A percentile compares a stretch with the other conserved stretches of the same genome.
phyloP scores from a whole-genome alignment of 805 yeast species.

The Candida boidinii region DNA sequence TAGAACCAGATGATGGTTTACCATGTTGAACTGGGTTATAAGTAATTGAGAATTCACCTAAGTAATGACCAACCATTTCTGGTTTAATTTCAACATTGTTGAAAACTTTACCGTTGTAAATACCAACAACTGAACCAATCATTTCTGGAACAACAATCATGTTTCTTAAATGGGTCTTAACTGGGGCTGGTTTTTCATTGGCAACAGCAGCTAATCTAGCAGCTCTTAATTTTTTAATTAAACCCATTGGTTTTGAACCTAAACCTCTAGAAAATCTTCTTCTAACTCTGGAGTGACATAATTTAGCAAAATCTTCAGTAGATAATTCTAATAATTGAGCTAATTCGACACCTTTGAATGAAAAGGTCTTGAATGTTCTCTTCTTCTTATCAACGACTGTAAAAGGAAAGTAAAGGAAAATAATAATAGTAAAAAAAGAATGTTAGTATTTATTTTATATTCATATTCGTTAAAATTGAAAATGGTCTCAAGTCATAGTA shows the following conservation, averaged over 20 bases:
- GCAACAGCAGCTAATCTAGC: slow-evolving; percentile 86
- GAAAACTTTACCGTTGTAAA: slow-evolving; percentile 99
- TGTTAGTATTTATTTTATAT: slow-evolving; percentile 15
- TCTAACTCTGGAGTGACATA: slow-evolving; percentile 98
- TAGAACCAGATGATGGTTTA: slow-evolving; percentile 32
- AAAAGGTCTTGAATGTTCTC: slow-evolving; percentile 93
- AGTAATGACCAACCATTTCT: slow-evolving; percentile 99
- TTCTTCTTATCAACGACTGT: slow-evolving; percentile 58
- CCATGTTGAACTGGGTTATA: slow-evolving; percentile 99
- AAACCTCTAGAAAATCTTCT: slow-evolving; percentile 99
- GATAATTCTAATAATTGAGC: slow-evolving; percentile 87
- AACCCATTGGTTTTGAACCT: slow-evolving; percentile 89
- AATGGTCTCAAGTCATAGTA: too few relatives aligned
- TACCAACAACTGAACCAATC: slow-evolving; percentile 98
- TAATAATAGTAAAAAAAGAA: too few relatives aligned
- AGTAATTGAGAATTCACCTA: slow-evolving; percentile 99
- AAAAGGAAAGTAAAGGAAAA: slow-evolving; percentile 11
- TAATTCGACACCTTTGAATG: slow-evolving; percentile 98
- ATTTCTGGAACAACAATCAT: slow-evolving; percentile 98
- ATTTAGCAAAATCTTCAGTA: slow-evolving; percentile 94
- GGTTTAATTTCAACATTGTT: slow-evolving; percentile 98
- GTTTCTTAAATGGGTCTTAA: slow-evolving; percentile 99
- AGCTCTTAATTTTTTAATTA: slow-evolving; percentile 95
- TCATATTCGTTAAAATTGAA: too few relatives aligned
- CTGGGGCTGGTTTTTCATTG: slow-evolving; percentile 95